Base-by-base conservation (phyloP, 805 yeast genomes). In the Dipodascopsis uninucleata region DNA sequence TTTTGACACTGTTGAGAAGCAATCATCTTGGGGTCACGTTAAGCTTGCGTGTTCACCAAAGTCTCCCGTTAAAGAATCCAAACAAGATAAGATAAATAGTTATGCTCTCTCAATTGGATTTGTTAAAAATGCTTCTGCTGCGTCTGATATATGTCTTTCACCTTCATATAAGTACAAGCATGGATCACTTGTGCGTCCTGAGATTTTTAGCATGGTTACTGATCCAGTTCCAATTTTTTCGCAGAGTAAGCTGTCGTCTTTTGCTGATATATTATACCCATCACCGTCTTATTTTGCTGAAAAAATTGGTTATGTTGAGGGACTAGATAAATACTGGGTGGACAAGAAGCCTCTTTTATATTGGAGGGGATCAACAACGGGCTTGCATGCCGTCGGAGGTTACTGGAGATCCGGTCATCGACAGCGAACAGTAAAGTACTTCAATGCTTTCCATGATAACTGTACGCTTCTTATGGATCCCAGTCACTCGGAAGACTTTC, bases 291-390 rank as follows among this genome's bases (percentile, higher is more conserved):
- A 55, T 26, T 54, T 33, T 18, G 46, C 39, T 16, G 54, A 53
- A 23, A 36, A 48, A 8, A 47, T 45, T 3, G 18, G 29, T 3
- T 43, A 43, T 24, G 53, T 53, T 25, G 37, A 36, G 16, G 25
- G 20, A n/a, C 14, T 12, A 10, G 59, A 56, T 23, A 24, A 21
- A n/a, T 22, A 41, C 2, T 56, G 59, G 59, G 40, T 41, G 8
- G 39, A 42, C n/a, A 56, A 56, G 31, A 10, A 29, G 6, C 21
- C 39, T 10, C 10, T 24, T n/a, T 28, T 56, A 22, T 53, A 28
- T 33, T 56, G 59, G 59, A 46, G 59, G 9, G 59, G 59, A 1
- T 36, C 55, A 10, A 47, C 59, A 1, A 48, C 56, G 3, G 59
- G 59, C 4, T 33, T 58, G 14, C 39, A 43, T 17, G 56, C 56